Base-by-base conservation (phyloP, 768 basidiomycete species). In the Lactarius vividus region DNA sequence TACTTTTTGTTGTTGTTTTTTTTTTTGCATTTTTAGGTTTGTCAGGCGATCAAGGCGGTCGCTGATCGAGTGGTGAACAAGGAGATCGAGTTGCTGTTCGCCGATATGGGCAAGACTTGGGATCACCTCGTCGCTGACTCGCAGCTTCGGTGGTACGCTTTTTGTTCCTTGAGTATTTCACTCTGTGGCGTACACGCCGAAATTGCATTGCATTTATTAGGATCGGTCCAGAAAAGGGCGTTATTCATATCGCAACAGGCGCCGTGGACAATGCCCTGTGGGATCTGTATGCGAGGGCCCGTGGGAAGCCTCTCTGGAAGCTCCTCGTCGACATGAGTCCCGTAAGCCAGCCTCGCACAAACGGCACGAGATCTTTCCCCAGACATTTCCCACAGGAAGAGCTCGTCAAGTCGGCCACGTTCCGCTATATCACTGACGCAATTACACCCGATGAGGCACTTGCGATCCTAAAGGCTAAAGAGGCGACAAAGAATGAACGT, bases 171-270 rank as follows among this genome's bases (percentile, higher is more conserved):
- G 44, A n/a, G 8, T 31, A 35, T 61, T 57, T 35, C 39, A 26
- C 40, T 57, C n/a, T 55, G 23, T 53, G 11, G 13, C 61, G 57
- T 40, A 53, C 23, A 26, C 23, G 26, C 61, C 37, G 23, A 35
- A 52, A 11, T 15, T 67, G 23, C 40, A 62, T 15, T 23, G 37
- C 3, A 18, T 52, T 49, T 28, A 26, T 59, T 59, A 91, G 90
- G 89, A 88, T 95, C 71, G 94, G 94, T 6, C 94, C 95, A 0
- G 95, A 96, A 75, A 96, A 96, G 76, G 96, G 96, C 59, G 93
- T 98, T 3, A 95, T 98, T 61, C 91, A 94, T 73, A 87, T 96
- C 59, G 93, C 94, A 2, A 84, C 91, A 0, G 92, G 85, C 6
- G 92, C 93, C 1, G 93, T 98, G 9, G 85, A 92, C 75, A 97